phyloP scores from a whole-genome alignment of 345 rosid genomes.

The Murraya paniculata region DNA sequence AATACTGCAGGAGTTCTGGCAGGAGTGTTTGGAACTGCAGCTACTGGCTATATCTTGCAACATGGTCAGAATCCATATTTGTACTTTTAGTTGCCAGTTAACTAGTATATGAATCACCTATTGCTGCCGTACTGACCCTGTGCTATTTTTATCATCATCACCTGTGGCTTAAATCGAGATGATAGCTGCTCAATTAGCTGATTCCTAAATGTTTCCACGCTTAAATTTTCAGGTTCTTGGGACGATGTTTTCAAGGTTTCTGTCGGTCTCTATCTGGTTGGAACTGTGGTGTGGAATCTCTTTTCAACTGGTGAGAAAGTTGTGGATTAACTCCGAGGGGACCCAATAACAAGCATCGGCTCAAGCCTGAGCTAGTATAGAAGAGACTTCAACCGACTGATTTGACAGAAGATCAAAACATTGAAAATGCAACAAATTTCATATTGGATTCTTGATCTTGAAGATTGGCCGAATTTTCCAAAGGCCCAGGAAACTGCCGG shows the following conservation, averaged over 20 bases:
- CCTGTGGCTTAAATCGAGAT: background rate
- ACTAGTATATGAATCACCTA: background rate
- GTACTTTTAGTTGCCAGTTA: background rate
- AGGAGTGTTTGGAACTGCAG: slow-evolving; percentile 93
- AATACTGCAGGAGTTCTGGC: slow-evolving; percentile 95
- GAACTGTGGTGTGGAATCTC: slow-evolving; percentile 82
- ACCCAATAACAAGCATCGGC: slow-evolving; percentile 2
- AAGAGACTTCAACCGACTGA: slow-evolving; percentile 3
- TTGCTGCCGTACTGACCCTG: background rate
- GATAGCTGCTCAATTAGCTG: background rate
- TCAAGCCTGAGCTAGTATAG: slow-evolving; percentile 17
- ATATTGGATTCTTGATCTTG: slow-evolving; percentile 9
- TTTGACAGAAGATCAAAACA: background rate
- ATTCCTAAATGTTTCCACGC: background rate
- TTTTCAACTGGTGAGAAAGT: slow-evolving; percentile 93
- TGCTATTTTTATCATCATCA: background rate
- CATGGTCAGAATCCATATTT: slow-evolving; percentile 49
- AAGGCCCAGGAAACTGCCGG: slow-evolving; percentile 10
- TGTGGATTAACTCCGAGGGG: slow-evolving; percentile 42
- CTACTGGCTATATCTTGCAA: slow-evolving; percentile 89
- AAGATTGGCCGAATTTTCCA: slow-evolving; percentile 14
- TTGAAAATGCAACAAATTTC: background rate
- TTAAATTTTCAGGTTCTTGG: slow-evolving; percentile 71
- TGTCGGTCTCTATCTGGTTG: slow-evolving; percentile 80
- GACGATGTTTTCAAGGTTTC: slow-evolving; percentile 89